Base-by-base conservation (phyloP, 2,329 filamentous ascomycete species). In the Pseudogymnoascus sp. region DNA sequence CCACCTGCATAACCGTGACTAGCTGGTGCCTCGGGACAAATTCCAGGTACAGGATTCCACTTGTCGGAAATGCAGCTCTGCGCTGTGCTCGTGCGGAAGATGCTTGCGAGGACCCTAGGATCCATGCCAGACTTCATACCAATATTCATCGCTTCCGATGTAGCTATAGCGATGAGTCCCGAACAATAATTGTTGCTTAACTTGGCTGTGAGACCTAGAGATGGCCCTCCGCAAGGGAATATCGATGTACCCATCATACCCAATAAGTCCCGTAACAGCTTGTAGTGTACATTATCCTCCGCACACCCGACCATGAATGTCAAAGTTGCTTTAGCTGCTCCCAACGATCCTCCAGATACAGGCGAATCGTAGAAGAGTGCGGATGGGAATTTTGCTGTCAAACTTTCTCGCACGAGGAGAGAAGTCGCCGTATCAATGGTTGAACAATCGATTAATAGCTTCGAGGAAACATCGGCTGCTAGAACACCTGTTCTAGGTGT, bases 361-460 rank as follows among this genome's bases (percentile, higher is more conserved):
- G 75, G 75, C 3, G 75, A 73, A 62, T 77, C 75, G 62, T 75
- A 74, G 63, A 76, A 77, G 6, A 63, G 63, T 3, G 65, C 63
- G 23, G 53, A 61, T 5, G 66, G 66, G 23, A 62, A 63, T 12
- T 60, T 34, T 38, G 59, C 28, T 5, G 25, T 43, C 2, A 67
- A 61, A 18, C 63, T 34, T 7, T 63, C 64, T 8, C 43, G 53
- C 6, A 68, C 65, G 2, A 65, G 63, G 8, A 49, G 23, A 1
- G 83, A 86, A 1, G 85, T 87, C 63, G 80, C 80, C 0, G 86
- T 85, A 72, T 90, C 88, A 69, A 91, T 90, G 1, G 88, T 90
- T 9, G 87, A 90, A 68, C 83, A 87, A 72, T 90, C 88, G 67
- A 91, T 87, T 69, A 90, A 88, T 18, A 90, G 76, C 14, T 78